A percentile compares a stretch with the other conserved stretches of the same genome.
phyloP scores from a whole-genome alignment of 345 rosid genomes.

The Lumnitzera littorea region DNA sequence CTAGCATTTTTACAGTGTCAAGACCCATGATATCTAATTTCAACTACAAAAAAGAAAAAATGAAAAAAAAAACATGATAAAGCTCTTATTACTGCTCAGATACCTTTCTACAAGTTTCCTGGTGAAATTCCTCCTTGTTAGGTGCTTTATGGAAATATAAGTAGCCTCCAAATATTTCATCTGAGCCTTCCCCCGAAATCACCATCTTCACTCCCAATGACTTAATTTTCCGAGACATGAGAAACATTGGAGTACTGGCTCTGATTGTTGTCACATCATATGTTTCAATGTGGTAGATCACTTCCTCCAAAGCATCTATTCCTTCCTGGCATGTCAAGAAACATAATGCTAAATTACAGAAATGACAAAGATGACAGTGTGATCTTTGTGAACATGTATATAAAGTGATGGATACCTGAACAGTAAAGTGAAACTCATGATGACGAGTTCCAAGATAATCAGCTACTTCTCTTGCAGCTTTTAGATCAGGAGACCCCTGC shows the following conservation, averaged over 20 bases:
- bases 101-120: constrained; percentile 90
- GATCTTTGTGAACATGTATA: no score
- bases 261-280: constrained; percentile 89
- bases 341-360: neutral
- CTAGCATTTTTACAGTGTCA: neutral
- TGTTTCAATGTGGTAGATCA: constrained; percentile 89
- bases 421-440: constrained; percentile 92
- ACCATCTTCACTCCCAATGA: constrained; percentile 98
- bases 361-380: neutral
- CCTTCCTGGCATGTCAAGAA: constrained; percentile 50
- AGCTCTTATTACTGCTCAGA: neutral
- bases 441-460: constrained; percentile 83
- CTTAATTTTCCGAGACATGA: constrained; percentile 87
- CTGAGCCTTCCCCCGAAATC: constrained; percentile 93
- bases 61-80: neutral
- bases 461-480: constrained; percentile 85
- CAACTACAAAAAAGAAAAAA: neutral
- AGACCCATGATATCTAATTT: neutral
- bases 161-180: constrained; percentile 95
- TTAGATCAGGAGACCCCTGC: constrained; percentile 90
- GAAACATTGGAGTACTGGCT: constrained; percentile 98
- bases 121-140: constrained; percentile 79
- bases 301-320: constrained; percentile 94
- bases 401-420: constrained; percentile 39
- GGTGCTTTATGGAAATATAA: constrained; percentile 97